Evolutionary conservation across 2,329 filamentous ascomycete genomes (phyloP), one percentile per base, ranked within the genome.

Genomic region (Aspergillus viridinutans): DNA sequence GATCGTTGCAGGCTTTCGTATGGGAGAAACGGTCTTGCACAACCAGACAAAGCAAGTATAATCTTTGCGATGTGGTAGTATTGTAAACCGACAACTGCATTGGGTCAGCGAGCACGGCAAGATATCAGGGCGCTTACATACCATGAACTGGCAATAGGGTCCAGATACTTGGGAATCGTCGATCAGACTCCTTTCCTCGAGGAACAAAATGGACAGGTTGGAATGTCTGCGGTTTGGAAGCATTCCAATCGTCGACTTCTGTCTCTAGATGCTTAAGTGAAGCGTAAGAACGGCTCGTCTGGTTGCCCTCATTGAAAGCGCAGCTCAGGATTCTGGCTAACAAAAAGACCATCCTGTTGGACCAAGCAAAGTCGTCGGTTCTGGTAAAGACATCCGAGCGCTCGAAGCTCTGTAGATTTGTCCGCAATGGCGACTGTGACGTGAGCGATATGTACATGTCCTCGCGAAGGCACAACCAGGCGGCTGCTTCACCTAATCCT

Each of bases 381-480:
- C 66, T 67, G 0, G 61, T 57, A 49, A 75, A 74, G 3, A 69
- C 65, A 25, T 66, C 61, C 1, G 73, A 75, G 8, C 64, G 56
- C 7, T 68, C 58, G 42, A 72, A 75, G 28, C 69, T 73, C 25
- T 72, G 62, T 3, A 75, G 54, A n/a, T 69, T 64, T n/a, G 73
- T 69, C 50, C 66, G 66, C 3, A 74, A 62, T 8, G 71, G 70
- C 29, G 66, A 63, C 38, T 70, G 68, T n/a, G 67, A 66, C 6
- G 65, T 69, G 12, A 76, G 63, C 0, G 70, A 71, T 8, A 73
- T 63, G 54, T 75, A 74, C 17, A 76, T 73, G 53, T 74, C 72
- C 53, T 75, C 70, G n/a, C 74, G 67, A 1, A 76, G 60, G 26
- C 70, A 72, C 21, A 74, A 64, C 74, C 74, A 75, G 21, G 70